These are phyloP conservation scores for Xylaria palmicola DNA, from an alignment of 495 filamentous ascomycete genomes.

Conservation along the genomic window DNA sequence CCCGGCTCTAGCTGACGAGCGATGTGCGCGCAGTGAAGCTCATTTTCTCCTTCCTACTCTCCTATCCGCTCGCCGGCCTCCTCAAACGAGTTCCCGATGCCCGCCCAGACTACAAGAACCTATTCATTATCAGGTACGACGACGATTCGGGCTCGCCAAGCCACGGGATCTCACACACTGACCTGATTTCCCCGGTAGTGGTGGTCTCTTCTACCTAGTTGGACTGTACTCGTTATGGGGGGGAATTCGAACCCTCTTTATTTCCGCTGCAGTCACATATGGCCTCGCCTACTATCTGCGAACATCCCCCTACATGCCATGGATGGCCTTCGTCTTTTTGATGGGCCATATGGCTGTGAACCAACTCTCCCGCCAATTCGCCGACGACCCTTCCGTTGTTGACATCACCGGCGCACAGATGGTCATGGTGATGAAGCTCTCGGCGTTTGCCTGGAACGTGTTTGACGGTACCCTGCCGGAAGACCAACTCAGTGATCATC, in stretches of 20 bases:
- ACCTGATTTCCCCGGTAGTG: constrained; percentile 18
- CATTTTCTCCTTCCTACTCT: constrained; percentile 84
- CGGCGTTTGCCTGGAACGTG: constrained; percentile 95
- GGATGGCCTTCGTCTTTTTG: constrained; percentile 89
- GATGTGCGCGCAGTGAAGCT: constrained; percentile 72
- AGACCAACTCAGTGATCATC: constrained; percentile 76
- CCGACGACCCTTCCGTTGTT: constrained; percentile 59
- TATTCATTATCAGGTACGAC: constrained; percentile 73
- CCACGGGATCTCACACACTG: background rate
- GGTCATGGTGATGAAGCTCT: constrained; percentile 98
- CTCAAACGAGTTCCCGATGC: constrained; percentile 89
- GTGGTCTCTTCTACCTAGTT: constrained; percentile 76
- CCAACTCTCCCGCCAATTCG: constrained; percentile 78
- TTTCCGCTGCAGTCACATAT: constrained; percentile 78
- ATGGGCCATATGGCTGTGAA: constrained; percentile 95
- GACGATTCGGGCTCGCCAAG: background rate
- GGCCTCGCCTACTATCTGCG: constrained; percentile 75
- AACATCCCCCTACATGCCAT: constrained; percentile 95
- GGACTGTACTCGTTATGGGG: constrained; percentile 95
- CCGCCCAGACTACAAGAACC: constrained; percentile 83
- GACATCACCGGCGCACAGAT: constrained; percentile 98
- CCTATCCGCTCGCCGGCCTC: constrained; percentile 85
- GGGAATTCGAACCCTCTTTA: constrained; percentile 75
- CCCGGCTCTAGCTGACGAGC: constrained; percentile 9
- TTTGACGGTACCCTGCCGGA: constrained; percentile 82